These are phyloP conservation scores for Aphanocladium album DNA, from an alignment of 2,329 filamentous ascomycete species.

Conservation along the genomic window DNA sequence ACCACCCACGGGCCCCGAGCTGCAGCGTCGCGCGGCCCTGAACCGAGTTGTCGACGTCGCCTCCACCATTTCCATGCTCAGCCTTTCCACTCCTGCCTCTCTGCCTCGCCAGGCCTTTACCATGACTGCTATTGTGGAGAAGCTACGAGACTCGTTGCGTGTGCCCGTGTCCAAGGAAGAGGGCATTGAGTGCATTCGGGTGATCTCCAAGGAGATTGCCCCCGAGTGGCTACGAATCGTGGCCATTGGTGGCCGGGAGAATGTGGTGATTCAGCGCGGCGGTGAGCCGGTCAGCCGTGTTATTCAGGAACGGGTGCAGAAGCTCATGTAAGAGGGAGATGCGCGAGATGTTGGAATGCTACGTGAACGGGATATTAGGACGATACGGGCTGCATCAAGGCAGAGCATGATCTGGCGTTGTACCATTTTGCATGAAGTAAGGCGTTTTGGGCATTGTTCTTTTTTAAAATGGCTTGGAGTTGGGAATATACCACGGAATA, in stretches of 20 bases:
- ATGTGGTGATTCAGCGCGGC: constrained; percentile 49
- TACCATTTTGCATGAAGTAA: constrained; percentile 6
- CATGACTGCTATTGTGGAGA: constrained; percentile 57
- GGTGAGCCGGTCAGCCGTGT: constrained; percentile 34
- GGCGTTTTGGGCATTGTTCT: constrained; percentile 1
- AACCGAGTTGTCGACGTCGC: constrained; percentile 65
- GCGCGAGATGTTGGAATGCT: not conserved
- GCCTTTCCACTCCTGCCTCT: constrained; percentile 42
- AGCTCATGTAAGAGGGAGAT: constrained; percentile 22
- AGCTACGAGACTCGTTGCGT: constrained; percentile 62
- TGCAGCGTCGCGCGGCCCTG: constrained; percentile 59
- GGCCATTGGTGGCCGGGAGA: constrained; percentile 48
- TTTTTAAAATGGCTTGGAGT: not conserved
- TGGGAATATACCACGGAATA: constrained; percentile 2
- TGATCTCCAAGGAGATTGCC: constrained; percentile 50
- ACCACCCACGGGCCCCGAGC: constrained; percentile 51
- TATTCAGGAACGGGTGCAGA: constrained; percentile 33
- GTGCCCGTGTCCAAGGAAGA: constrained; percentile 51
- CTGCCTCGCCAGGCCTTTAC: constrained; percentile 60
- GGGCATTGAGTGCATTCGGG: constrained; percentile 42
- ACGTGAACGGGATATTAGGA: not conserved
- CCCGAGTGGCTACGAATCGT: constrained; percentile 53
- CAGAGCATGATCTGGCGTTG: not conserved
- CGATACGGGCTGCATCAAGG: not conserved
- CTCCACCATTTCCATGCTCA: constrained; percentile 62